phyloP scores from a whole-genome alignment of 164 flowering plant genomes.

The Nymphaea thermarum region DNA sequence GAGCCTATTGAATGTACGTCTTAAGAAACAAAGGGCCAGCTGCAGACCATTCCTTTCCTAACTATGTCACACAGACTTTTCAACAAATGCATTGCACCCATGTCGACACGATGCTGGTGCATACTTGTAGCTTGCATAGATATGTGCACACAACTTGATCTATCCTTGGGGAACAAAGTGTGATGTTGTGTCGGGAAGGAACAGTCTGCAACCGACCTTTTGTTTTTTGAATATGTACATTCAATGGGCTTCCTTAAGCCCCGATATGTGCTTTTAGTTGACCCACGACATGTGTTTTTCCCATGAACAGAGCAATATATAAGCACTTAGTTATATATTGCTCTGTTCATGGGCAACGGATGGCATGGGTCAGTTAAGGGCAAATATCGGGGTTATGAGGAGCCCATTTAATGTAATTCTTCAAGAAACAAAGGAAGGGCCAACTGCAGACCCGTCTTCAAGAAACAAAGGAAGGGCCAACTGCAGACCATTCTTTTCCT shows the following conservation, averaged over 20 bases:
- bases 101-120: too few species aligned
- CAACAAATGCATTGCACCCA: too few species aligned
- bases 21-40: conserved; percentile 16
- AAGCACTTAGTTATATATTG: conserved; percentile 8
- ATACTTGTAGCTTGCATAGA: too few species aligned
- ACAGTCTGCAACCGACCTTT: not conserved
- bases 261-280: conserved; percentile 30
- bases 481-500: too few species aligned
- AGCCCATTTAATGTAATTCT: conserved; percentile 38
- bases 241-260: conserved; percentile 56
- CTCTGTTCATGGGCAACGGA: conserved; percentile 91
- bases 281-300: not conserved
- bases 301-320: conserved; percentile 7
- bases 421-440: conserved; percentile 22
- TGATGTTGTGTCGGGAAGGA: too few species aligned
- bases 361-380: conserved; percentile 84
- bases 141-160: too few species aligned
- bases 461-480: too few species aligned
- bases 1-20: conserved; percentile 40
- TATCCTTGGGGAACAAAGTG: too few species aligned
- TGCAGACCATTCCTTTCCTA: too few species aligned
- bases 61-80: too few species aligned
- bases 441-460: too few species aligned
- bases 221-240: conserved; percentile 21
- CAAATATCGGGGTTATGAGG: conserved; percentile 40